phyloP scores from a whole-genome alignment of 805 yeast species.

The Pachysolen tannophilus region DNA sequence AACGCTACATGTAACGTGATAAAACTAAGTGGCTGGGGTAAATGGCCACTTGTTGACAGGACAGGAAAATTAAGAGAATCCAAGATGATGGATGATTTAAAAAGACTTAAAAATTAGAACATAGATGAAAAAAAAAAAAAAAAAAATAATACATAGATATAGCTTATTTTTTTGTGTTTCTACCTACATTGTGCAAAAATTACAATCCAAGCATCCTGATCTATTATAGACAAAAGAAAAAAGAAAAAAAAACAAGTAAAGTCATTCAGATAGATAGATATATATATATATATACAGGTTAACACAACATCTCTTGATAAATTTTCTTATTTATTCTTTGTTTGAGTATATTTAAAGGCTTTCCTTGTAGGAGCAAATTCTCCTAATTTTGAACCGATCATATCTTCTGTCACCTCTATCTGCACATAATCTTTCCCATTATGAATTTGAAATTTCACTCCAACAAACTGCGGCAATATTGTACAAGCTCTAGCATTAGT shows the following conservation, averaged over 20 bases:
- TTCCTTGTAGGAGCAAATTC: slow-evolving; percentile 94
- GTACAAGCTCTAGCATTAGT: slow-evolving; percentile 97
- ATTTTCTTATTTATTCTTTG: slow-evolving; percentile 52
- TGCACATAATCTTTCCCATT: slow-evolving; percentile 93
- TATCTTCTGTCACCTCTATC: slow-evolving; percentile 79
- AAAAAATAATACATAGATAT: slow-evolving; percentile 5
- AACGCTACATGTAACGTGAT: slow-evolving; percentile 90
- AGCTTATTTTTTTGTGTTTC: not conserved
- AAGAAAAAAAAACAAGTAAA: no score
- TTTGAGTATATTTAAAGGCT: slow-evolving; percentile 73
- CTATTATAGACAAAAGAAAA: no score
- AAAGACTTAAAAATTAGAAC: slow-evolving; percentile 11
- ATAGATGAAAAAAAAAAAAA: slow-evolving; percentile 2
- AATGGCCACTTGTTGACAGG: slow-evolving; percentile 79
- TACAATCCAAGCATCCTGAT: no score
- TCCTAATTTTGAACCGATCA: slow-evolving; percentile 95
- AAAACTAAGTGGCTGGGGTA: slow-evolving; percentile 85
- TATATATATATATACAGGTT: no score
- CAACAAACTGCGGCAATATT: slow-evolving; percentile 91
- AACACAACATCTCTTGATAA: no score
- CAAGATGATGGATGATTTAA: slow-evolving; percentile 27
- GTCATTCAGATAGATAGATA: no score
- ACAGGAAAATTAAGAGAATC: slow-evolving; percentile 79
- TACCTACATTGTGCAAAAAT: not conserved
- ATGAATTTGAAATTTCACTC: slow-evolving; percentile 88